Percentiles rank a stretch among this genome's conserved stretches.
Evolutionary conservation across 2,329 filamentous ascomycete genomes (phyloP).

Genomic region (Penicillium sp.): DNA sequence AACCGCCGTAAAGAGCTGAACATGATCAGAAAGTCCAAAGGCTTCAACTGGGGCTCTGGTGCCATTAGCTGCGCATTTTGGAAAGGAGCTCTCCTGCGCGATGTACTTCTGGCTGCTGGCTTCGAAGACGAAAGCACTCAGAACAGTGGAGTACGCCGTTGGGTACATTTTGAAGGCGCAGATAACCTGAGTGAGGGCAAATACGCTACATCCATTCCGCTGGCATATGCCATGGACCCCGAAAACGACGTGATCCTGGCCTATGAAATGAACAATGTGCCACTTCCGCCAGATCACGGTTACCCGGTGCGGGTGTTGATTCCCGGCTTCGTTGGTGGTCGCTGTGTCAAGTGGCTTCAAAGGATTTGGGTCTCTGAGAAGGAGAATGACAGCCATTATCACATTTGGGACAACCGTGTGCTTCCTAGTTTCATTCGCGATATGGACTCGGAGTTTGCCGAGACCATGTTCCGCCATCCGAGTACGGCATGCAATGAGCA

Average conservation of each 20-base stretch:
- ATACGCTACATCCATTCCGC: not conserved
- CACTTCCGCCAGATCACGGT: not conserved
- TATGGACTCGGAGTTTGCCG: constrained; percentile 52
- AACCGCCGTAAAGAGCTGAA: constrained; percentile 57
- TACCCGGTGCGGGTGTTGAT: constrained; percentile 1
- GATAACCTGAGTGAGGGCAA: not conserved
- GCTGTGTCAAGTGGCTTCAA: not conserved
- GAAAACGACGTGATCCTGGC: constrained; percentile 1
- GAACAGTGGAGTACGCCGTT: not conserved
- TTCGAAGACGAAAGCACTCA: not conserved
- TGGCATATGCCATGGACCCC: constrained; percentile 1
- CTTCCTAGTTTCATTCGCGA: constrained; percentile 53
- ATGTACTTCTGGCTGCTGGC: not conserved
- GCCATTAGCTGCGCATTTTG: constrained; percentile 1
- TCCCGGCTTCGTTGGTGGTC: not conserved
- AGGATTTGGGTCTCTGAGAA: constrained; percentile 40
- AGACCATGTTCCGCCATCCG: constrained; percentile 52
- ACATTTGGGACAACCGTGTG: constrained; percentile 55
- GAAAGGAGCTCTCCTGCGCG: not conserved
- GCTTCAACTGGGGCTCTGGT: not conserved
- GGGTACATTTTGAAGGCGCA: constrained; percentile 3
- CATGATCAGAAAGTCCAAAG: constrained; percentile 38
- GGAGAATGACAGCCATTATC: constrained; percentile 49
- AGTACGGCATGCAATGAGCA: constrained; percentile 54
- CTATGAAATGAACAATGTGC: constrained; percentile 1